phyloP scores from a whole-genome alignment of 139 green algal species.

The Haematococcus sp. region DNA sequence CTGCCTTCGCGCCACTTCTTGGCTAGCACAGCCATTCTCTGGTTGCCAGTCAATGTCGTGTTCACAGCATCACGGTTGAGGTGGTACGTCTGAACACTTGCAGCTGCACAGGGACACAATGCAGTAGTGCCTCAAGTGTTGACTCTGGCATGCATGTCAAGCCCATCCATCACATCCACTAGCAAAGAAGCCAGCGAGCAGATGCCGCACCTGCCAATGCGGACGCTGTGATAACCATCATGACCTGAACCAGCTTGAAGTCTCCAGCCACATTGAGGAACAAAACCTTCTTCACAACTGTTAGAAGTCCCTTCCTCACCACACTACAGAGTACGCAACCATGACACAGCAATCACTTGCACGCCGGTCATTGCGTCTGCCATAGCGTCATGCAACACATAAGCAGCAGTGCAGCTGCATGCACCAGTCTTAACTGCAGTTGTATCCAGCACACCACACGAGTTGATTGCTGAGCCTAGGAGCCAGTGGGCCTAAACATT shows the following conservation, averaged over 20 bases:
- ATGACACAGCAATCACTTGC: not conserved
- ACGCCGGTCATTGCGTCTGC: too few relatives aligned
- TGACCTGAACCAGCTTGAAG: conserved; percentile 16
- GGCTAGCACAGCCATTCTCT: conserved; percentile 10
- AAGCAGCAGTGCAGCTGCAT: too few relatives aligned
- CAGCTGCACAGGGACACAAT: not conserved
- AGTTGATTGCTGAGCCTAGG: too few relatives aligned
- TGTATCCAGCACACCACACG: too few relatives aligned
- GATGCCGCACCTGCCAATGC: conserved; percentile 10
- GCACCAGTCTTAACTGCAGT: too few relatives aligned
- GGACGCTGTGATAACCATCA: conserved; percentile 7
- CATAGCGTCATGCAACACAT: too few relatives aligned
- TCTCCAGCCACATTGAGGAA: conserved; percentile 7
- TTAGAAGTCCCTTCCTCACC: conserved; percentile 15
- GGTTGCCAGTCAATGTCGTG: conserved; percentile 20
- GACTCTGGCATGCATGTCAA: too few relatives aligned
- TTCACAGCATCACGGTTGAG: not conserved
- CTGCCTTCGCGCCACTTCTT: conserved; percentile 11
- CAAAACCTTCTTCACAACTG: conserved; percentile 5
- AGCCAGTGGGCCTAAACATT: too few relatives aligned
- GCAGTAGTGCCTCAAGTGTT: too few relatives aligned
- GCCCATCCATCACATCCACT: too few relatives aligned
- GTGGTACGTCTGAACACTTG: too few relatives aligned
- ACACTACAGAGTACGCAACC: not conserved
- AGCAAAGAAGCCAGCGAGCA: too few relatives aligned